A percentile compares a stretch with the other conserved stretches of the same genome.
These are phyloP conservation scores for Cyberlindnera xylosilytica DNA, from an alignment of 805 yeast species.

Conservation along the genomic window DNA sequence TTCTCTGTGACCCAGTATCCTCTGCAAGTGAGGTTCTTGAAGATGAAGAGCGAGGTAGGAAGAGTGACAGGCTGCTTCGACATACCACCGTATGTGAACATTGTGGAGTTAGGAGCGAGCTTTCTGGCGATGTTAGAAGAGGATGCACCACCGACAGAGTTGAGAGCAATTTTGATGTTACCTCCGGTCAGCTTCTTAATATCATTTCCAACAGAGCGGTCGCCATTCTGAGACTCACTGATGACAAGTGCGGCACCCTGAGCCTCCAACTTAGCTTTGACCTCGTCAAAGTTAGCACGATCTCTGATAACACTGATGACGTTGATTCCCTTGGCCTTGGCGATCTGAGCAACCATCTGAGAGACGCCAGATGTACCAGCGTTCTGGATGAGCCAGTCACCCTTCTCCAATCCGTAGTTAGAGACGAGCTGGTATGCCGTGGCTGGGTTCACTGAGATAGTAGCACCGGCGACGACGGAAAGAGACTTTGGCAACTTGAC, in stretches of 20 bases:
- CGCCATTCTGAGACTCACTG: constrained; percentile 80
- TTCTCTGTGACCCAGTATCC: constrained; percentile 93
- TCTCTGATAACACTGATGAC: constrained; percentile 87
- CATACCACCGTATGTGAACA: constrained; percentile 97
- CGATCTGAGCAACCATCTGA: constrained; percentile 85
- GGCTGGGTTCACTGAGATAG: constrained; percentile 87
- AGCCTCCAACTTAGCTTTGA: constrained; percentile 48
- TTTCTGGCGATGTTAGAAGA: constrained; percentile 82
- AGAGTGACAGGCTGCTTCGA: constrained; percentile 90
- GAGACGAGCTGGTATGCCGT: constrained; percentile 89
- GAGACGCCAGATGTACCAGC: constrained; percentile 98
- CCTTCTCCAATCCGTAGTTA: constrained; percentile 44
- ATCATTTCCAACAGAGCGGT: constrained; percentile 60
- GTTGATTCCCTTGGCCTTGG: constrained; percentile 70
- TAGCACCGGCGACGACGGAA: constrained; percentile 68
- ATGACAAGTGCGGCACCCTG: constrained; percentile 86
- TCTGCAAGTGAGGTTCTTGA: constrained; percentile 77
- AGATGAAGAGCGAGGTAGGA: constrained; percentile 86
- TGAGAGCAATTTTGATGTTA: constrained; percentile 73
- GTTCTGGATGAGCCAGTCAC: constrained; percentile 91
- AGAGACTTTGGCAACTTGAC: constrained; percentile 52
- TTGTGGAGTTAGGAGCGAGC: constrained; percentile 65
- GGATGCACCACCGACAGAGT: constrained; percentile 91
- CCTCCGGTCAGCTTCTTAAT: constrained; percentile 51
- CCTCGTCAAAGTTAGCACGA: constrained; percentile 70